A percentile compares a stretch with the other conserved stretches of the same genome.
phyloP scores from a whole-genome alignment of 1,139 yeast genomes.

The Candida frijolesensis region DNA sequence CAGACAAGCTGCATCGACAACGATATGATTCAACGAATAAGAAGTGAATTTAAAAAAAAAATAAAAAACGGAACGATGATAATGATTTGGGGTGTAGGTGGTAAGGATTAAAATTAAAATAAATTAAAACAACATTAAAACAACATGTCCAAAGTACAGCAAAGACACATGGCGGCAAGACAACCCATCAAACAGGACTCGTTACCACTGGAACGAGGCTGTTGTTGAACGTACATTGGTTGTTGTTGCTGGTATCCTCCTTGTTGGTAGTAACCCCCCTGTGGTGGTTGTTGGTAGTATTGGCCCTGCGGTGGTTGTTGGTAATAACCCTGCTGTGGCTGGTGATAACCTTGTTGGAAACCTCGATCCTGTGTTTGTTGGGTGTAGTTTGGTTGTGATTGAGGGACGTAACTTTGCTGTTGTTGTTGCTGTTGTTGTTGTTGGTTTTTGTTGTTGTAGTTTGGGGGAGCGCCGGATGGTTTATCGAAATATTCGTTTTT shows the following conservation, averaged over 20 bases:
- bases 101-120: background rate
- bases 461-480: constrained; percentile 53
- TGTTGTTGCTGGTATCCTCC: constrained; percentile 41
- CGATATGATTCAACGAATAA: background rate
- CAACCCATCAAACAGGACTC: constrained; percentile 68
- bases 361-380: constrained; percentile 35
- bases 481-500: constrained; percentile 31
- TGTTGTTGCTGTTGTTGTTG: constrained; percentile 6
- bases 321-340: constrained; percentile 22
- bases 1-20: too few relatives aligned
- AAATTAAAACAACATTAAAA: constrained; percentile 35
- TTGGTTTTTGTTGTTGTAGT: constrained; percentile 21
- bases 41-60: too few relatives aligned
- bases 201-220: constrained; percentile 35
- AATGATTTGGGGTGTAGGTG: too few relatives aligned
- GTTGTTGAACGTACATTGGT: constrained; percentile 67
- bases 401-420: constrained; percentile 26
- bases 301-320: constrained; percentile 24
- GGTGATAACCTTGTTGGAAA: constrained; percentile 34
- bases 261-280: constrained; percentile 20
- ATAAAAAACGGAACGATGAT: background rate
- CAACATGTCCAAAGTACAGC: constrained; percentile 71
- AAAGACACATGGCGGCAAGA: constrained; percentile 71
- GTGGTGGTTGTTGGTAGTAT: constrained; percentile 24
- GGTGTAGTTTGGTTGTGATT: constrained; percentile 38